Percentiles rank a stretch among this genome's conserved stretches.
Evolutionary conservation across 805 yeast species (phyloP).

Genomic region (Starmerella lactis-condensi): DNA sequence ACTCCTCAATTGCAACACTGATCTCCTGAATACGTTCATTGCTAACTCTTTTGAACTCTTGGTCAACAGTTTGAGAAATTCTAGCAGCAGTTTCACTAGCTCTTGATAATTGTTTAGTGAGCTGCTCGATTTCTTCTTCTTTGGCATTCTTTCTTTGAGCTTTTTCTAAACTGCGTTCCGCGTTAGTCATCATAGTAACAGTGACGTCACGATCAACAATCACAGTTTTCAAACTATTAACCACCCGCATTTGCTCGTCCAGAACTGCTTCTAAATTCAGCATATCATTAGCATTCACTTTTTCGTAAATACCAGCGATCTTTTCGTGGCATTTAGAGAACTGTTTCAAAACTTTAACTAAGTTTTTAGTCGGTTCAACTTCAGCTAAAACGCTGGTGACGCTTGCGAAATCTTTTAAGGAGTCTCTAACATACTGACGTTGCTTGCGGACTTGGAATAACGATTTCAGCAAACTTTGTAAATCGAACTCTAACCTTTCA

Average conservation of each 20-base stretch:
- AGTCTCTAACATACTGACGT: constrained; percentile 49
- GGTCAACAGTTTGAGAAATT: constrained; percentile 45
- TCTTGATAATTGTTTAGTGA: constrained; percentile 34
- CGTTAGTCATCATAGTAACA: constrained; percentile 28
- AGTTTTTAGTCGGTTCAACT: constrained; percentile 51
- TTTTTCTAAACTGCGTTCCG: constrained; percentile 32
- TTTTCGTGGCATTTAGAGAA: constrained; percentile 57
- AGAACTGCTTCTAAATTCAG: constrained; percentile 69
- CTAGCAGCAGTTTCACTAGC: constrained; percentile 45
- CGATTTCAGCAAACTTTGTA: constrained; percentile 48
- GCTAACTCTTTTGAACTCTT: constrained; percentile 53
- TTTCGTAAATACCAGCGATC: constrained; percentile 52
- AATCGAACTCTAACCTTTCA: constrained; percentile 53
- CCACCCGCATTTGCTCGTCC: constrained; percentile 67
- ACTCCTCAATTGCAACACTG: constrained; percentile 75
- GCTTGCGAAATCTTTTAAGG: constrained; percentile 49
- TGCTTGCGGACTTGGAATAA: constrained; percentile 58
- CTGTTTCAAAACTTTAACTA: constrained; percentile 44
- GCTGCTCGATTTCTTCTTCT: constrained; percentile 39
- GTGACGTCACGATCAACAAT: constrained; percentile 55
- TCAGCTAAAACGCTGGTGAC: constrained; percentile 44
- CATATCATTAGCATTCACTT: constrained; percentile 69
- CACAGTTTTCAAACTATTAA: constrained; percentile 54
- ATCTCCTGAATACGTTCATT: constrained; percentile 63
- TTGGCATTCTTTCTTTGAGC: constrained; percentile 36